Conservation (phyloP, 192 early-diverging fungal genomes). For the Coemansia sp. region DNA sequence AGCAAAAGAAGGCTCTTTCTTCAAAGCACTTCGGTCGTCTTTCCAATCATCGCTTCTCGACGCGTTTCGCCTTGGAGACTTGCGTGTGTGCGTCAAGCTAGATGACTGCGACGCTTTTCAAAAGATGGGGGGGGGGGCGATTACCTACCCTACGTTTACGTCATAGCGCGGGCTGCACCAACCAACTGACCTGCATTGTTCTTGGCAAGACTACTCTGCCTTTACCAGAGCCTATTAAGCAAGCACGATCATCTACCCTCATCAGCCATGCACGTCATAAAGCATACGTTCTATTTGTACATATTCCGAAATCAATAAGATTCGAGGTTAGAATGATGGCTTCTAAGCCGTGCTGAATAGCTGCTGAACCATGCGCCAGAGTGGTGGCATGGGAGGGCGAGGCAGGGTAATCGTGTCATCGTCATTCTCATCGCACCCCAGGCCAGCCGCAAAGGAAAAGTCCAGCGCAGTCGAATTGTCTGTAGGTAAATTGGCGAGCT, state of each 20-base stretch:
- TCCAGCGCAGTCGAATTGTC: slow-evolving; percentile 22
- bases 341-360: not conserved
- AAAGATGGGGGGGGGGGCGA: not conserved
- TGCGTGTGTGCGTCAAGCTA: not conserved
- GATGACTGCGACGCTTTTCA: not conserved
- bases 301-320: not conserved
- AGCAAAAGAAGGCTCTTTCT: not conserved
- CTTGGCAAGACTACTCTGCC: not conserved
- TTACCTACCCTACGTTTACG: not conserved
- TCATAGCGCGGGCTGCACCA: not conserved
- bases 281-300: not conserved
- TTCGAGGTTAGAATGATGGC: not conserved
- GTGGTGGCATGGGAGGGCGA: slow-evolving; percentile 28
- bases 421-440: slow-evolving; percentile 53
- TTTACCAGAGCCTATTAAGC: not conserved
- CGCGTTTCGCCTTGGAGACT: not conserved
- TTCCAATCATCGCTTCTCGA: not conserved
- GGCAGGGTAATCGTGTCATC: slow-evolving; percentile 51
- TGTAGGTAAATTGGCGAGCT: slow-evolving; percentile 52
- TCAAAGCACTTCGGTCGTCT: not conserved
- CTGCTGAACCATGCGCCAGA: slow-evolving; percentile 11
- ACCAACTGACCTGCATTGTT: not conserved
- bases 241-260: not conserved
- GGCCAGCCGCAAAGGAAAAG: slow-evolving; percentile 28
- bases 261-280: not conserved